Percentiles rank a stretch among this genome's conserved stretches.
Evolutionary conservation across 768 basidiomycete genomes (phyloP).

Genomic region (Rhodocollybia butyracea): DNA sequence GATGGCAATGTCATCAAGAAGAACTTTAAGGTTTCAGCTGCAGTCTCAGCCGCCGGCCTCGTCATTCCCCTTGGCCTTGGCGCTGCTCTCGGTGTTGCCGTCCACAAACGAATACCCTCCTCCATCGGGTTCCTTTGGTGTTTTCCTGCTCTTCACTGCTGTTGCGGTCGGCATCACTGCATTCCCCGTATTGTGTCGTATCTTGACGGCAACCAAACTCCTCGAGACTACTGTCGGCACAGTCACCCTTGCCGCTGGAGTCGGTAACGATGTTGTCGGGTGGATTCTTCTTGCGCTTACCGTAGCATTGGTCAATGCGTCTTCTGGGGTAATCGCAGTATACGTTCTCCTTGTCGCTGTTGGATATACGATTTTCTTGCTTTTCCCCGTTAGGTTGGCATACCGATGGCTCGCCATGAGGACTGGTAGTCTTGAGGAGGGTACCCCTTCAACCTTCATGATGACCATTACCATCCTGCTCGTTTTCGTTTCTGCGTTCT

Average conservation of each 20-base stretch:
- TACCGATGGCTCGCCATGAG: conserved; percentile 65
- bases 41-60: conserved; percentile 67
- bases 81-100: conserved; percentile 66
- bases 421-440: conserved; percentile 70
- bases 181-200: conserved; percentile 82
- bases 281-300: conserved; percentile 84
- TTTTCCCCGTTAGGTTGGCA: conserved; percentile 60
- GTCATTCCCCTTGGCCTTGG: conserved; percentile 79
- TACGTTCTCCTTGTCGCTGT: conserved; percentile 71
- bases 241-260: conserved; percentile 78
- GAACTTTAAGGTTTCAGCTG: conserved; percentile 54
- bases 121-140: conserved; percentile 59
- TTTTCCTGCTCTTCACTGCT: conserved; percentile 83
- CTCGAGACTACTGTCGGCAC: conserved; percentile 84
- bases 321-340: conserved; percentile 68
- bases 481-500: conserved; percentile 73
- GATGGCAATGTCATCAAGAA: conserved; percentile 67
- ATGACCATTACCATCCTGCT: conserved; percentile 79
- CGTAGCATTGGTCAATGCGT: conserved; percentile 81
- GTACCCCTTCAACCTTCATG: conserved; percentile 68
- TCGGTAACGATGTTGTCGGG: conserved; percentile 73
- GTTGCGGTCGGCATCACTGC: conserved; percentile 82
- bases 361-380: conserved; percentile 64
- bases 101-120: conserved; percentile 71
- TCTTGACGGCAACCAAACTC: conserved; percentile 78